These are phyloP conservation scores for Coffea humblotiana DNA, from an alignment of 305 asterid species.

Conservation along the genomic window DNA sequence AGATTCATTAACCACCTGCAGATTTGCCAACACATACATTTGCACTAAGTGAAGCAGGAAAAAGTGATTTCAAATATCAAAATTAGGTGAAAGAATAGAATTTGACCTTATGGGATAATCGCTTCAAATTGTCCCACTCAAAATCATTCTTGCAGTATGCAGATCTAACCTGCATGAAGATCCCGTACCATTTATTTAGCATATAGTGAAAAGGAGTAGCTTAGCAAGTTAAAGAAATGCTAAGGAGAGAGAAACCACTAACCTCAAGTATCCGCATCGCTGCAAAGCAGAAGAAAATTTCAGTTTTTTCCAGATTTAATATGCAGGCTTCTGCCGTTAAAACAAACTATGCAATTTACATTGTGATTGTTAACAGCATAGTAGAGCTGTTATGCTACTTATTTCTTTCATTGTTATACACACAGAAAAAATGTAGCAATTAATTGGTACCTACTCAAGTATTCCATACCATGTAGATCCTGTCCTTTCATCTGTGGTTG, in stretches of 20 bases:
- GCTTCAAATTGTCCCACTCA: constrained; percentile 82
- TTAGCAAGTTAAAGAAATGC: background rate
- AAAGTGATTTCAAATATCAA: background rate
- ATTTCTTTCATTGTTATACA: background rate
- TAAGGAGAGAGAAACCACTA: constrained; percentile 21
- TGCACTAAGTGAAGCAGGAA: background rate
- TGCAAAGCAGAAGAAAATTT: constrained; percentile 20
- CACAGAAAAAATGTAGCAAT: background rate
- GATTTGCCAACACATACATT: background rate
- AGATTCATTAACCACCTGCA: constrained; percentile 44
- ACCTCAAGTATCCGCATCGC: constrained; percentile 88
- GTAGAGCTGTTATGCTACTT: background rate
- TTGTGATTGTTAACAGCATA: background rate
- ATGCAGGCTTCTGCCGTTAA: background rate
- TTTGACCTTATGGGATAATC: constrained; percentile 54
- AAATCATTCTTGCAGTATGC: constrained; percentile 80
- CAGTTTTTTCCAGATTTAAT: background rate
- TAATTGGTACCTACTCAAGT: background rate
- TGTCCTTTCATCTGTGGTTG: background rate
- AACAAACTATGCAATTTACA: background rate
- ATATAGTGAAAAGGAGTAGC: background rate
- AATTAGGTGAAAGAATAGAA: background rate
- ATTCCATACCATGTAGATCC: background rate
- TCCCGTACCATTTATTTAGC: constrained; percentile 13
- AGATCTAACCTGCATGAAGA: constrained; percentile 65